Evolutionary conservation across 2,329 filamentous ascomycete genomes (phyloP).

Genomic region (Endocalyx cinctus): DNA sequence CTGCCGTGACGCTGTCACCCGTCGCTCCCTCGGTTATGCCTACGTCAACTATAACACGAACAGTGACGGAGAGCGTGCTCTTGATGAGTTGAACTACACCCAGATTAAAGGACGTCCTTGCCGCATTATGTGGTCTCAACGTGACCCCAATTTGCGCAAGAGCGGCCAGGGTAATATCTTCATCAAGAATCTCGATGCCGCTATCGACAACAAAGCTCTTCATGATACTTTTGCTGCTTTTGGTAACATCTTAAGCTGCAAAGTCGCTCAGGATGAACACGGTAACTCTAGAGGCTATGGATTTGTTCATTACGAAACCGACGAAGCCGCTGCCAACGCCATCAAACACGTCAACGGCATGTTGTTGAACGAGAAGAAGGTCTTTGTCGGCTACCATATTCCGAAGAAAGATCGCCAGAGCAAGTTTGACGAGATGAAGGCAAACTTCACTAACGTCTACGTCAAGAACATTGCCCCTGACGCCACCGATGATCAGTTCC

Average conservation of each 20-base stretch:
- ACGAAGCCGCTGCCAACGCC: conserved; percentile 90
- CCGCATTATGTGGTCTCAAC: conserved; percentile 99
- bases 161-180: conserved; percentile 99
- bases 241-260: conserved; percentile 98
- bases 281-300: conserved; percentile 98
- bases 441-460: conserved; percentile 99
- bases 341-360: conserved; percentile 99
- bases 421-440: conserved; percentile 99
- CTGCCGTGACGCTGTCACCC: conserved; percentile 97
- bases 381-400: conserved; percentile 98
- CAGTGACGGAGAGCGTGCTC: conserved; percentile 90
- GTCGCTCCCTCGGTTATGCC: conserved; percentile 96
- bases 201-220: conserved; percentile 99
- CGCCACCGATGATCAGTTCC: conserved; percentile 90
- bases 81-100: conserved; percentile 99
- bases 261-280: conserved; percentile 96
- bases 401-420: conserved; percentile 99
- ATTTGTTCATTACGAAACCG: conserved; percentile 99
- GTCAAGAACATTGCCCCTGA: conserved; percentile 94
- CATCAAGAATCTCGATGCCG: conserved; percentile 99
- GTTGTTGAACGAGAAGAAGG: conserved; percentile 99
- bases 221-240: conserved; percentile 99
- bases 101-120: conserved; percentile 97
- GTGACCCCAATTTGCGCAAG: conserved; percentile 97
- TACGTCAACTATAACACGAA: conserved; percentile 99